phyloP scores from a whole-genome alignment of 106 monocot genomes.

The Allium sativum region DNA sequence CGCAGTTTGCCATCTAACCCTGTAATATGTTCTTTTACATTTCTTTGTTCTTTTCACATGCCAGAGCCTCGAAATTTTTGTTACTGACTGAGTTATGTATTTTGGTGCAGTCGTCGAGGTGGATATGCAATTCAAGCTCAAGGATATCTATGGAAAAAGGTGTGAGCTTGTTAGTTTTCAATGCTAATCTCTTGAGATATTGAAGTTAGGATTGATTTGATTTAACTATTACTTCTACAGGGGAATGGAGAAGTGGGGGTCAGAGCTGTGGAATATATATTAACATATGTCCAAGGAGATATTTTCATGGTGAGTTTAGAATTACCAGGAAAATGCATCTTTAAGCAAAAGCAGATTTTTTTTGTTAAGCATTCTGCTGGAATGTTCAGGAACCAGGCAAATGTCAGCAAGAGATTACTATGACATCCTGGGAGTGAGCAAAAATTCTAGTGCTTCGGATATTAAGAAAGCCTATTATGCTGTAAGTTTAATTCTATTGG shows the following conservation, averaged over 20 bases:
- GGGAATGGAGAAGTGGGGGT: conserved; percentile 11
- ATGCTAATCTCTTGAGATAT: too few species aligned
- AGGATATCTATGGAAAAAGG: conserved; percentile 18
- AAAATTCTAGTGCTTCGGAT: conserved; percentile 39
- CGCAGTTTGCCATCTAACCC: conserved; percentile 4
- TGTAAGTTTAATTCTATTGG: conserved; percentile 14
- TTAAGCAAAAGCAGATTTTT: not conserved
- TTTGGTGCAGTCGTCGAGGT: conserved; percentile 9
- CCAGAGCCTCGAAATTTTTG: too few species aligned
- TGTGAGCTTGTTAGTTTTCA: not conserved
- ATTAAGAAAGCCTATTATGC: conserved; percentile 64
- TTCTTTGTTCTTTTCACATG: not conserved
- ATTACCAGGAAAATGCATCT: not conserved
- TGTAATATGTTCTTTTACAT: conserved; percentile 6
- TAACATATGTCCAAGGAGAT: conserved; percentile 7
- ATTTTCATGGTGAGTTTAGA: conserved; percentile 23
- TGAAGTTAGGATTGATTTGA: too few species aligned
- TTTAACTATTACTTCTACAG: conserved; percentile 6
- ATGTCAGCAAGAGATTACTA: conserved; percentile 38
- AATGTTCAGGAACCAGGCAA: conserved; percentile 26
- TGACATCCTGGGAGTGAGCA: conserved; percentile 52
- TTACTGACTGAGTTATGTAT: too few species aligned
- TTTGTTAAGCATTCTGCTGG: not conserved
- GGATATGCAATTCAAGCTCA: conserved; percentile 26
- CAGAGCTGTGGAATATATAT: conserved; percentile 8